Conservation (phyloP, 768 basidiomycete species). For the Leucocoprinus leucothites region DNA sequence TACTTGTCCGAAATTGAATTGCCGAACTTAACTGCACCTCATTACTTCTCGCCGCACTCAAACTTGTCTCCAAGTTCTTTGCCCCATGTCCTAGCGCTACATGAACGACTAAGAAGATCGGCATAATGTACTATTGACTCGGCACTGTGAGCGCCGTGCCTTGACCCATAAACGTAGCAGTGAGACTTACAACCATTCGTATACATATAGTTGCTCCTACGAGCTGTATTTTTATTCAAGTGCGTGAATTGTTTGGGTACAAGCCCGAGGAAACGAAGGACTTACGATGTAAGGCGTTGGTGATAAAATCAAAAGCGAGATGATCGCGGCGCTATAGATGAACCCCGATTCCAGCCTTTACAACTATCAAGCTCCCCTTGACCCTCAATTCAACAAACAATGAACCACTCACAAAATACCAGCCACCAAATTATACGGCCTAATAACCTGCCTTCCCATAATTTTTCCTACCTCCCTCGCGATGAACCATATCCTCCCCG, state of each 20-base stretch:
- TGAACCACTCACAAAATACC: constrained; percentile 23
- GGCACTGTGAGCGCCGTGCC: not conserved
- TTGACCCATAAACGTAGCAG: not conserved
- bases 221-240: constrained; percentile 12
- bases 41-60: constrained; percentile 14
- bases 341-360: constrained; percentile 23
- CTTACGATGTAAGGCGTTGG: constrained; percentile 20
- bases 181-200: constrained; percentile 19
- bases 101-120: constrained; percentile 24
- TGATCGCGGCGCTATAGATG: constrained; percentile 17
- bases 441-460: constrained; percentile 18
- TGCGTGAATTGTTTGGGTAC: not conserved
- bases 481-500: constrained; percentile 29
- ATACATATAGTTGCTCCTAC: constrained; percentile 17
- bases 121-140: constrained; percentile 16
- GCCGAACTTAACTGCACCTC: constrained; percentile 1
- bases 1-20: constrained; percentile 5
- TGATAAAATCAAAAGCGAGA: constrained; percentile 16
- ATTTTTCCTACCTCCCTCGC: constrained; percentile 22
- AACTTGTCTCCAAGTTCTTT: constrained; percentile 17
- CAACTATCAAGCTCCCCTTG: not conserved
- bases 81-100: constrained; percentile 20
- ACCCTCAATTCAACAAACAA: not conserved
- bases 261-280: not conserved
- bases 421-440: constrained; percentile 22